phyloP scores from a whole-genome alignment of 176 grass and related monocot species.

The Avena eriantha region DNA sequence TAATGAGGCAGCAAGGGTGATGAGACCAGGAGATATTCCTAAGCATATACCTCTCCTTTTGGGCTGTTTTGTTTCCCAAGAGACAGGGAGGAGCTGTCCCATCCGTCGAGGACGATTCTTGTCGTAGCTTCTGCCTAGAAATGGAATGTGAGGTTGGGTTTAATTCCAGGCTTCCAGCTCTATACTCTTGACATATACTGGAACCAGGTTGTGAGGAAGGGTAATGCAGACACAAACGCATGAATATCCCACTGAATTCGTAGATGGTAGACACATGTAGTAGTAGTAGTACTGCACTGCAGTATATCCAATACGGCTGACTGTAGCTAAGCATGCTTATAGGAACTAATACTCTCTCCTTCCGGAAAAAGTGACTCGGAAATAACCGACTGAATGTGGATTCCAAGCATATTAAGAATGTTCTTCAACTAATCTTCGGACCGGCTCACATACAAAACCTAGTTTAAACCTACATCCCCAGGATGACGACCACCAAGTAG shows the following conservation, averaged over 20 bases:
- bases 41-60: constrained; percentile 30
- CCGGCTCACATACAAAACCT: constrained; percentile 23
- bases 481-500: constrained; percentile 44
- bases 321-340: background rate
- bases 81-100: constrained; percentile 30
- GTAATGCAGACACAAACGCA: background rate
- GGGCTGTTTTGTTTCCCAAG: constrained; percentile 1
- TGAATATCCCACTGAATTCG: background rate
- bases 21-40: constrained; percentile 3
- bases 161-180: too few species aligned
- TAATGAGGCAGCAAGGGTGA: constrained; percentile 7
- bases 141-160: background rate
- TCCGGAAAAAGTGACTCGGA: too few species aligned
- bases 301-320: background rate
- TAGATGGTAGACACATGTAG: background rate
- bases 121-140: constrained; percentile 10
- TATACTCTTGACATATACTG: background rate
- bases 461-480: background rate
- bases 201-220: background rate
- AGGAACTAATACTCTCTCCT: too few species aligned
- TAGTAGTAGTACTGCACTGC: background rate
- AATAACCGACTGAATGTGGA: background rate
- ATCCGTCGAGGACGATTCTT: background rate
- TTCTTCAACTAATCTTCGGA: background rate
- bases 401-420: background rate